These are phyloP conservation scores for Crithidia acanthocephali DNA, from an alignment of 208 protist species.

Conservation along the genomic window DNA sequence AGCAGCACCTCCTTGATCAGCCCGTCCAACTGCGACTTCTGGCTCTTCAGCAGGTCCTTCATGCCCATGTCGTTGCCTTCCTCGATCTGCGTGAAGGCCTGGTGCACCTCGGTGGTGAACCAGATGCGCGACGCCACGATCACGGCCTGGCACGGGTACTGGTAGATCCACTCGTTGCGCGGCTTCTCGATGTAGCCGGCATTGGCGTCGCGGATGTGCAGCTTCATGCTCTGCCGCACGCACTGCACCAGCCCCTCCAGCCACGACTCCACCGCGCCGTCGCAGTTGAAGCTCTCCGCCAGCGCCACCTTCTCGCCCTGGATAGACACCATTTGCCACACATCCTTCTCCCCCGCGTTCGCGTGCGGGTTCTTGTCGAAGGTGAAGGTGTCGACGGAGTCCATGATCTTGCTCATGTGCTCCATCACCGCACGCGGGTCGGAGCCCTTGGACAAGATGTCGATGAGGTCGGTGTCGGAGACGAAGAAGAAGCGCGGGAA, in stretches of 20 bases:
- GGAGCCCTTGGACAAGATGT: slow-evolving; percentile 98
- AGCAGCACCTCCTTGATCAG: slow-evolving; percentile 96
- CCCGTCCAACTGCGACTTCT: slow-evolving; percentile 93
- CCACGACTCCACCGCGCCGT: slow-evolving; percentile 97
- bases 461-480: slow-evolving; percentile 95
- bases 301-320: slow-evolving; percentile 96
- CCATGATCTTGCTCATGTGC: slow-evolving; percentile 98
- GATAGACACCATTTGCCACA: slow-evolving; percentile 93
- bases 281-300: slow-evolving; percentile 88
- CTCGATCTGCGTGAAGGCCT: slow-evolving; percentile 98
- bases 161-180: slow-evolving; percentile 97
- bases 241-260: slow-evolving; percentile 93
- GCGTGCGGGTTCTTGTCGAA: slow-evolving; percentile 85
- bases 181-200: slow-evolving; percentile 96
- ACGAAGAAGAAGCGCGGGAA: slow-evolving; percentile 99
- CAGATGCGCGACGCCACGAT: slow-evolving; percentile 96
- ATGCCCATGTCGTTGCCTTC: slow-evolving; percentile 98
- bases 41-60: slow-evolving; percentile 97
- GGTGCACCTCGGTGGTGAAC: slow-evolving; percentile 97
- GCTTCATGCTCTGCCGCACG: slow-evolving; percentile 85
- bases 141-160: slow-evolving; percentile 97
- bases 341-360: slow-evolving; percentile 59
- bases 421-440: slow-evolving; percentile 94
- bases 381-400: slow-evolving; percentile 92
- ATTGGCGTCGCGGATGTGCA: slow-evolving; percentile 92